Evolutionary conservation across 164 flowering plant genomes (phyloP).

Genomic region (Akebia trifoliata): DNA sequence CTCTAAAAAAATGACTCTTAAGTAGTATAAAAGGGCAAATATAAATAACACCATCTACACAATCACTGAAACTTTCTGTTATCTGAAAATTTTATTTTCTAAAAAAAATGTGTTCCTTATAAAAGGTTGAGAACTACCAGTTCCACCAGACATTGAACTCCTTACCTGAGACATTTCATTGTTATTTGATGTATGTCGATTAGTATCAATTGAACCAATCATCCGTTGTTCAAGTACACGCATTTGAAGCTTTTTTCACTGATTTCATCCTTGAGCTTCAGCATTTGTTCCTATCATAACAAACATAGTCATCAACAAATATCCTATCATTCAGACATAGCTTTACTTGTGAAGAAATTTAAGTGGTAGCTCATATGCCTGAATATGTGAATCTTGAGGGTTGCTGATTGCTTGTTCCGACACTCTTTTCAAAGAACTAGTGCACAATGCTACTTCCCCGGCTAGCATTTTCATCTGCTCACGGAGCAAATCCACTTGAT

Average conservation of each 20-base stretch:
- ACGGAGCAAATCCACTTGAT: constrained; percentile 79
- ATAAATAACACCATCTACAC: no score
- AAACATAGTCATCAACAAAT: constrained; percentile 13
- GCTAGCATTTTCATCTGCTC: constrained; percentile 84
- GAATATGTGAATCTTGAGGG: constrained; percentile 52
- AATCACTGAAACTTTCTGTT: no score
- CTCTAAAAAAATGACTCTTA: no score
- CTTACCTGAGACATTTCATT: constrained; percentile 63
- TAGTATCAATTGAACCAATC: constrained; percentile 52
- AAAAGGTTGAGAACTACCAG: not conserved
- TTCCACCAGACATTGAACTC: not conserved
- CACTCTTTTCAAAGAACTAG: constrained; percentile 74
- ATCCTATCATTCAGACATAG: not conserved
- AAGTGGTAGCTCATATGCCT: constrained; percentile 26
- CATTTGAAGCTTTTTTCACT: constrained; percentile 68
- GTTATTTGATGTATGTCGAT: constrained; percentile 31
- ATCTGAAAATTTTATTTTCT: no score
- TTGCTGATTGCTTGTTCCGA: constrained; percentile 59
- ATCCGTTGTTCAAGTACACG: constrained; percentile 66
- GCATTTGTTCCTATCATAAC: constrained; percentile 46
- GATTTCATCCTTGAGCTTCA: constrained; percentile 63
- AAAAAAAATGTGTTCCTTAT: no score
- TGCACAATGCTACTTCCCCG: constrained; percentile 75
- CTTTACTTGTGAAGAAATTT: not conserved
- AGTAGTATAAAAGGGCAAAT: no score